A percentile compares a stretch with the other conserved stretches of the same genome.
Conservation (phyloP, 371 early-diverging fungal genomes). For the Mortierella polycephala region DNA sequence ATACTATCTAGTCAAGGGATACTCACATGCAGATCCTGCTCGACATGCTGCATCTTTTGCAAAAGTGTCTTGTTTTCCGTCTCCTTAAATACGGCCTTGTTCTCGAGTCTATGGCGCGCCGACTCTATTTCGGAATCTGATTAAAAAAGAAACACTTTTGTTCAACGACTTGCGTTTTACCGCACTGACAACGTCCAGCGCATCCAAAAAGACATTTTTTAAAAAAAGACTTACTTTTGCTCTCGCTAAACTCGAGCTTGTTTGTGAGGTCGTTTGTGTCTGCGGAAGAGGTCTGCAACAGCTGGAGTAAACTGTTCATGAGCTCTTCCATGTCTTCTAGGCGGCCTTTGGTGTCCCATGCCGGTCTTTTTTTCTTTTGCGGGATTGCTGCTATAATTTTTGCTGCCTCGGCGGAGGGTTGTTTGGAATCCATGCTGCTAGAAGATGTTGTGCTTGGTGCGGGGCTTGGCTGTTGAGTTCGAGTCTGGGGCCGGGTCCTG, state of each 20-base stretch:
- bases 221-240: slow-evolving; percentile 43
- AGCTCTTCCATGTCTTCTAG: slow-evolving; percentile 68
- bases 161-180: background rate
- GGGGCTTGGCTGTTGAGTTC: slow-evolving; percentile 20
- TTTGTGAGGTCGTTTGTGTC: slow-evolving; percentile 41
- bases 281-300: slow-evolving; percentile 47
- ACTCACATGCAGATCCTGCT: slow-evolving; percentile 55
- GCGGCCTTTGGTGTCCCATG: slow-evolving; percentile 73
- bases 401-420: background rate
- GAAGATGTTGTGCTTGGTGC: slow-evolving; percentile 17
- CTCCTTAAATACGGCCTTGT: slow-evolving; percentile 66
- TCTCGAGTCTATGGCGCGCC: slow-evolving; percentile 62
- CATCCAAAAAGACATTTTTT: background rate
- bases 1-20: background rate
- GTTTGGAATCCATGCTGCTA: background rate
- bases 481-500: slow-evolving; percentile 4
- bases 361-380: slow-evolving; percentile 64
- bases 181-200: too few relatives aligned
- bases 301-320: slow-evolving; percentile 37
- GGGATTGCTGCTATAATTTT: slow-evolving; percentile 5
- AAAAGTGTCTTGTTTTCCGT: slow-evolving; percentile 63
- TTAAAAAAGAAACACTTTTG: background rate
- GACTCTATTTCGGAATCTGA: slow-evolving; percentile 65
- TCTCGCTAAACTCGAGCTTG: slow-evolving; percentile 45
- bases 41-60: slow-evolving; percentile 60